phyloP scores from a whole-genome alignment of 2,329 filamentous ascomycete species.

The Didymella keratinophila region DNA sequence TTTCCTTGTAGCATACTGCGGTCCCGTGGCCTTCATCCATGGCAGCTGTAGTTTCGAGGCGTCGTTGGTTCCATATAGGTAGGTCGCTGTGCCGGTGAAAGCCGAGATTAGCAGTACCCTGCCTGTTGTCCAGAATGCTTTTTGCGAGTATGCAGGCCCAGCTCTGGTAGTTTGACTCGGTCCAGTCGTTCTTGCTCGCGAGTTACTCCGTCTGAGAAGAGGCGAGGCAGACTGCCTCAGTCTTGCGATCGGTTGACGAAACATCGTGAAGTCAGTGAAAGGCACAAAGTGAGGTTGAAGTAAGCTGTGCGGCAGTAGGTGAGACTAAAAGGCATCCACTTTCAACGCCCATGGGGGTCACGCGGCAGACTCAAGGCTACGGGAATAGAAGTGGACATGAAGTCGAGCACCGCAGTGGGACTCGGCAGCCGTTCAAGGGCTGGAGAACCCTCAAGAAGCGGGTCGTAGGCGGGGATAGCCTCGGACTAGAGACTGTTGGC shows the following conservation, averaged over 20 bases:
- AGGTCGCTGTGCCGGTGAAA: constrained; percentile 61
- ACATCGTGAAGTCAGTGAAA: constrained; percentile 37
- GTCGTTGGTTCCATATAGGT: constrained; percentile 58
- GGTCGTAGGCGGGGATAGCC: constrained; percentile 43
- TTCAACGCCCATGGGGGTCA: constrained; percentile 37
- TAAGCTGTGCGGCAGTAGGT: constrained; percentile 24
- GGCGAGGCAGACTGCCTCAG: constrained; percentile 41
- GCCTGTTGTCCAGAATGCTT: constrained; percentile 57
- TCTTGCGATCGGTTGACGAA: constrained; percentile 41
- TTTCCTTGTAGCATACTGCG: constrained; percentile 58
- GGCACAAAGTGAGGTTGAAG: constrained; percentile 23
- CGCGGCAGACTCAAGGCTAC: constrained; percentile 27
- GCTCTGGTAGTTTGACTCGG: constrained; percentile 34
- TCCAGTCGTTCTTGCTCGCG: constrained; percentile 38
- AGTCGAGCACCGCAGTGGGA: constrained; percentile 24
- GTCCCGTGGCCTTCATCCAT: constrained; percentile 38
- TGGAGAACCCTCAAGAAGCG: constrained; percentile 15
- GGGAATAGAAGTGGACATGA: constrained; percentile 28
- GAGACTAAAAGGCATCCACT: constrained; percentile 30
- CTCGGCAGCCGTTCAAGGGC: constrained; percentile 7
- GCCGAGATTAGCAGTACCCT: constrained; percentile 59
- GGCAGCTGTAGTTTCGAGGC: constrained; percentile 38
- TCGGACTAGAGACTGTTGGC: constrained; percentile 49
- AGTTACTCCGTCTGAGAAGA: constrained; percentile 38
- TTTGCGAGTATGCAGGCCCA: constrained; percentile 29